Base-by-base conservation (phyloP, 2,329 filamentous ascomycete species). In the Fusarium chaquense region DNA sequence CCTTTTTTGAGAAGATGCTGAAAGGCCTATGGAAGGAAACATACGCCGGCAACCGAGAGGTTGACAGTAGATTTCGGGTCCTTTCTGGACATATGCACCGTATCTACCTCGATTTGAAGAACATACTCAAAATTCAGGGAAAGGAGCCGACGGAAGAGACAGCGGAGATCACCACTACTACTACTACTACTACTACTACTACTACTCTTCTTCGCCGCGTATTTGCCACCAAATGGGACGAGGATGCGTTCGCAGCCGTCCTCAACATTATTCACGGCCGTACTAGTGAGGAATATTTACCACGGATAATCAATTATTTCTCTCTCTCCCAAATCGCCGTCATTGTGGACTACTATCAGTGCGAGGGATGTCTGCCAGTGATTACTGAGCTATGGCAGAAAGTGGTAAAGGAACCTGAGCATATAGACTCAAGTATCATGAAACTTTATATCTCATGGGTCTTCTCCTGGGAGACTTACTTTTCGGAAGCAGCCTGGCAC, bases 261-360 rank as follows among this genome's bases (percentile, higher is more conserved):
- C 36, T 70, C 5, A 38, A 69, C 9, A 28, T 65, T 0, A 58
- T 60, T 1, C 67, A 69, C 15, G 43, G 36, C 5, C 40, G 43
- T 2, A 35, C 8, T 15, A 4, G 20, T 8, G 12, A 9, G n/a
- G 1, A 5, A 0, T 3, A 12, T 4, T n/a, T 69, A 2, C 67
- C 61, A 0, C 51, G 8, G 1, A 1, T 18, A 0, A 1, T 62
- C 4, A 41, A 22, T 11, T n/a, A 55, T 5, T 1, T 22, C 20
- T 52, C 53, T 0, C 12, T 70, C 0, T 28, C 38, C 12, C 59
- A 64, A 6, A n/a, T 70, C 6, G 65, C 61, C 13, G 45, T 45
- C 3, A 58, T 70, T 4, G 62, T 55, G 18, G 65, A 69, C 7
- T 55, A 69, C 20, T 70, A 70, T 5, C 43, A 59, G 15, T 30